Evolutionary conservation across 495 filamentous ascomycete species (phyloP), one percentile per base, ranked within the genome.

Genomic region (Penicillium roqueforti): DNA sequence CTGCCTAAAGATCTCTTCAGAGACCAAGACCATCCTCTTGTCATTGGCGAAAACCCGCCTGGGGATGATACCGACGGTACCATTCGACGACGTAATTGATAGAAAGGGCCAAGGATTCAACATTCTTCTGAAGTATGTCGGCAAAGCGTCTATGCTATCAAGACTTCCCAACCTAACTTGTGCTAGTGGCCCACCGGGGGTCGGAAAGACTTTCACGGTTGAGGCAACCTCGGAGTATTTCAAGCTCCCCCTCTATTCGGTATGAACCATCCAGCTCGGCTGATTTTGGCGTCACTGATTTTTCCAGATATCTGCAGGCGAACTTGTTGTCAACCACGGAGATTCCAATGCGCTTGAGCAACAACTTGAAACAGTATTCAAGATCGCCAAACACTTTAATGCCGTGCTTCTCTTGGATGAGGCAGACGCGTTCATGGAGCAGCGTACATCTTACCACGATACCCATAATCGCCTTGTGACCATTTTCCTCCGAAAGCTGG

Each of bases 401-500:
- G 63, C 68, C 6, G 25, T 72, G 1, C 63, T 71, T 54, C 68
- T 71, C 26, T 48, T 71, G 18, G 74, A 80, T 56, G 73, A 78
- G 57, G 76, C 71, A n/a, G 76, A 78, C 56, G 64, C 72, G 7
- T 78, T 71, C 58, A 61, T 79, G 36, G 61, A 67, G 44, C 29
- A 41, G 26, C 56, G 59, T 32, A 60, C 55, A 50, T 14, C 55
- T 51, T n/a, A n/a, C 49, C 47, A 62, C 18, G 53, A 54, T 57
- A 59, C 68, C 16, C 58, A 65, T 32, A 70, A 70, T 51, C 41
- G 48, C 19, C 56, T 68, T 1, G 52, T 70, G n/a, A 62, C 62
- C 10, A 54, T 82, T 44, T 83, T 83, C 51, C 64, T 84, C 39
- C 70, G 80, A 22, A 76, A 77, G 59, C 66, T 84, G 3, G 80